A percentile compares a stretch with the other conserved stretches of the same genome.
Evolutionary conservation across 2,329 filamentous ascomycete species (phyloP).

Genomic region (Sarocladium kiliense): DNA sequence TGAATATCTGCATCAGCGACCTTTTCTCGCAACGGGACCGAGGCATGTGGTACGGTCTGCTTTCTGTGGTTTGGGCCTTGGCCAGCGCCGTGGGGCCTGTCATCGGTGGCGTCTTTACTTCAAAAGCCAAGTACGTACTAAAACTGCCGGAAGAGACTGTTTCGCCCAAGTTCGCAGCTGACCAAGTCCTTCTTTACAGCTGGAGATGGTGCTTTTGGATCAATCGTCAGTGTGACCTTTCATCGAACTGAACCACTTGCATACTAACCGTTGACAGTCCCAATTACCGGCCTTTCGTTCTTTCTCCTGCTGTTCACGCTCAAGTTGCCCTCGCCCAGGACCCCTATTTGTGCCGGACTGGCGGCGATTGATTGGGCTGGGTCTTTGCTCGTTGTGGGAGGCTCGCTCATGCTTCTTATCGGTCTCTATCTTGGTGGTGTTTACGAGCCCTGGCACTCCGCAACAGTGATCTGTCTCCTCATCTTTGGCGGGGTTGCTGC

Average conservation of each 20-base stretch:
- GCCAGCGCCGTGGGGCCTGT: conserved; percentile 62
- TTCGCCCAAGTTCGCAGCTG: neutral
- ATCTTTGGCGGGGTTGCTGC: conserved; percentile 51
- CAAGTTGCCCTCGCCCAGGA: conserved; percentile 62
- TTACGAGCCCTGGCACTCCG: conserved; percentile 54
- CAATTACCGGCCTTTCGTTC: conserved; percentile 49
- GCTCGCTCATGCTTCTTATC: conserved; percentile 63
- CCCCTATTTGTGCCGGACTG: conserved; percentile 55
- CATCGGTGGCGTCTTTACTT: conserved; percentile 59
- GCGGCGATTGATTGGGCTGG: conserved; percentile 58
- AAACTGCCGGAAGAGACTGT: no score
- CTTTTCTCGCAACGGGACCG: conserved; percentile 37
- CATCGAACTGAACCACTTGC: neutral
- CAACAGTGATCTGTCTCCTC: conserved; percentile 57
- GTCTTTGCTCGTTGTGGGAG: conserved; percentile 56
- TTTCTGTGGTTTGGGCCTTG: conserved; percentile 62
- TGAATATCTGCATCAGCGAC: conserved; percentile 49
- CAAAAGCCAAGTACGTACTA: conserved; percentile 46
- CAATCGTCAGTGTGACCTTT: conserved; percentile 38
- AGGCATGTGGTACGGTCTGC: conserved; percentile 54
- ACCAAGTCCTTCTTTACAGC: conserved; percentile 9
- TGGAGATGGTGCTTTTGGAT: conserved; percentile 48
- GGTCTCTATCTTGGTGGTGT: conserved; percentile 66
- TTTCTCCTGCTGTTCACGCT: conserved; percentile 56
- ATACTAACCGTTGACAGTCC: conserved; percentile 25